Conservation (phyloP, 352 stramenopile species). For the Phytophthora sp. region DNA sequence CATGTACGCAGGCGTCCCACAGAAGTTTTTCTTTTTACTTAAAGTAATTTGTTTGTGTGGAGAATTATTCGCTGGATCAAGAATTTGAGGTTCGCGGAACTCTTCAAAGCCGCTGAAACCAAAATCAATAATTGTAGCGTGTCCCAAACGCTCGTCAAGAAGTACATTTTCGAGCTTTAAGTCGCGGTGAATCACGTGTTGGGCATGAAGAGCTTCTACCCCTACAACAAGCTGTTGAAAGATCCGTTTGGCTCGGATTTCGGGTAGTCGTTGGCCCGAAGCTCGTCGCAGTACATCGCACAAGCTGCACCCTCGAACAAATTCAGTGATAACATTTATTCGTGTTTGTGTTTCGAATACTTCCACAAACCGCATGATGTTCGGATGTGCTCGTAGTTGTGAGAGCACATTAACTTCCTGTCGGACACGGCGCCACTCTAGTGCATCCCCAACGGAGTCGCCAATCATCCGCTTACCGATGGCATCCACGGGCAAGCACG, state of each 20-base stretch:
- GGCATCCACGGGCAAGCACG: constrained; percentile 37
- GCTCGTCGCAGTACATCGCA: constrained; percentile 48
- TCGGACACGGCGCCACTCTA: constrained; percentile 70
- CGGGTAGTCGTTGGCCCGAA: constrained; percentile 41
- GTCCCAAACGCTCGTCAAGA: constrained; percentile 40
- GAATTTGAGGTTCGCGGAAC: constrained; percentile 22
- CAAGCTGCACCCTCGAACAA: constrained; percentile 45
- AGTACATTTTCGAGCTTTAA: constrained; percentile 84
- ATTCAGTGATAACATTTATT: constrained; percentile 67
- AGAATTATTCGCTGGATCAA: constrained; percentile 22
- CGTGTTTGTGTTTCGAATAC: constrained; percentile 63
- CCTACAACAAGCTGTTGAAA: constrained; percentile 50
- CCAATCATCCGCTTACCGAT: constrained; percentile 2
- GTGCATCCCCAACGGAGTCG: constrained; percentile 29
- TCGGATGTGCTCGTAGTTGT: constrained; percentile 42
- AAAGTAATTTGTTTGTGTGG: constrained; percentile 28
- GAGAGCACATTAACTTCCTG: constrained; percentile 61
- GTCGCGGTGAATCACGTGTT: constrained; percentile 72
- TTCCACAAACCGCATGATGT: constrained; percentile 60
- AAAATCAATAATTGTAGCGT: constrained; percentile 69
- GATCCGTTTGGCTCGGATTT: constrained; percentile 43
- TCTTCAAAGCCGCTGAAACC: constrained; percentile 69
- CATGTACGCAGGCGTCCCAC: constrained; percentile 82
- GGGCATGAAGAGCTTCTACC: constrained; percentile 52
- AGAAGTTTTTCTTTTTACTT: constrained; percentile 73